Evolutionary conservation across 164 flowering plant genomes (phyloP).

Genomic region (Vitis rotundifolia): DNA sequence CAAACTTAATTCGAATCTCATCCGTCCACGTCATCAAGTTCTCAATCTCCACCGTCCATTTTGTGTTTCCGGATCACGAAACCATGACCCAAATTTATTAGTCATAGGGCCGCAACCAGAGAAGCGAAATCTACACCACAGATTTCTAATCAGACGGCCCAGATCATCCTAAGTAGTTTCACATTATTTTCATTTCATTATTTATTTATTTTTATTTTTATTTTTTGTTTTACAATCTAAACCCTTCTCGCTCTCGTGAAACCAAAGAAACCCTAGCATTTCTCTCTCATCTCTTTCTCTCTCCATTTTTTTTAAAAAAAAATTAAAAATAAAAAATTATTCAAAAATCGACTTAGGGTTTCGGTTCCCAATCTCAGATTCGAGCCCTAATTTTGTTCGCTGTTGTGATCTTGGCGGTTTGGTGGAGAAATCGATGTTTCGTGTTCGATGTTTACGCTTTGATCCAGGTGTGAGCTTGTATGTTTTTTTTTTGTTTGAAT

Average conservation of each 20-base stretch:
- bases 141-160: conserved; percentile 21
- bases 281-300: conserved; percentile 21
- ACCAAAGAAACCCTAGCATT: conserved; percentile 57
- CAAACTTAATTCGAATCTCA: conserved; percentile 8
- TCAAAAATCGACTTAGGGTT: conserved; percentile 30
- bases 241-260: conserved; percentile 43
- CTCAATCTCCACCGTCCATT: conserved; percentile 20
- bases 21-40: conserved; percentile 13
- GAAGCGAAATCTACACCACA: conserved; percentile 12
- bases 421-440: conserved; percentile 3
- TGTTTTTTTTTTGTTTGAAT: conserved; percentile 3
- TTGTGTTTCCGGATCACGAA: conserved; percentile 23
- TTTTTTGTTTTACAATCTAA: conserved; percentile 36
- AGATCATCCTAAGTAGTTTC: conserved; percentile 1
- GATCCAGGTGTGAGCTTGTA: conserved; percentile 41
- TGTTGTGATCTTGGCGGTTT: conserved; percentile 12
- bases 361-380: conserved; percentile 7
- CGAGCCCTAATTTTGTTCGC: conserved; percentile 5
- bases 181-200: conserved; percentile 14
- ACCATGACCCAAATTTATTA: conserved; percentile 11
- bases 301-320: conserved; percentile 23
- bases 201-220: conserved; percentile 12
- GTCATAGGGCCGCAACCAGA: conserved; percentile 9
- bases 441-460: not conserved
- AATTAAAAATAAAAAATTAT: conserved; percentile 6